A percentile compares a stretch with the other conserved stretches of the same genome.
These are phyloP conservation scores for Astrothelium subdiscretum DNA, from an alignment of 495 filamentous ascomycete genomes.

Conservation along the genomic window DNA sequence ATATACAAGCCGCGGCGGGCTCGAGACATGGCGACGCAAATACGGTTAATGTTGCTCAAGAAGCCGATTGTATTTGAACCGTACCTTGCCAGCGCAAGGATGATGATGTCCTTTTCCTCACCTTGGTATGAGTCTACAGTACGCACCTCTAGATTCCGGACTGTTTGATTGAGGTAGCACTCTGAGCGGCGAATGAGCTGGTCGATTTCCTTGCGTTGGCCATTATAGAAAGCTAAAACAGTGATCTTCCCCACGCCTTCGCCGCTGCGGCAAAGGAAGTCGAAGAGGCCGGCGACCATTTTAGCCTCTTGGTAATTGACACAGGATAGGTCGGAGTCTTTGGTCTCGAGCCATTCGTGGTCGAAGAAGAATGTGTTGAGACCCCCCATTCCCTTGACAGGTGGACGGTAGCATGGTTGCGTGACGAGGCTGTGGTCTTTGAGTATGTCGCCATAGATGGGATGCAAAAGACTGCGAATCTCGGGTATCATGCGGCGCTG, in stretches of 20 bases:
- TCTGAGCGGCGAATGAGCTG: constrained; percentile 30
- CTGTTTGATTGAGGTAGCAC: constrained; percentile 11
- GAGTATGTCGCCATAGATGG: constrained; percentile 55
- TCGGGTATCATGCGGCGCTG: constrained; percentile 69
- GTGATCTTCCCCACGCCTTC: constrained; percentile 53
- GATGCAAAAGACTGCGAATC: constrained; percentile 48
- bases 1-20: constrained; percentile 72
- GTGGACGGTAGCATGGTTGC: constrained; percentile 34
- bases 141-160: constrained; percentile 48
- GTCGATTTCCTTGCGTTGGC: constrained; percentile 57
- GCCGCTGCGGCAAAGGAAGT: constrained; percentile 62
- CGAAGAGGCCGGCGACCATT: constrained; percentile 63
- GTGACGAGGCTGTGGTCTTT: constrained; percentile 59
- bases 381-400: constrained; percentile 70
- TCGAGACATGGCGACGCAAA: constrained; percentile 81
- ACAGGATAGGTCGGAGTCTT: constrained; percentile 54
- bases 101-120: constrained; percentile 79
- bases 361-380: constrained; percentile 58
- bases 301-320: constrained; percentile 63
- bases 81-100: constrained; percentile 77
- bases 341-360: constrained; percentile 56
- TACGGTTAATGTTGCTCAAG: constrained; percentile 59
- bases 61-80: constrained; percentile 54
- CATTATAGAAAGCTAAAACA: constrained; percentile 79
- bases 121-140: constrained; percentile 94